A percentile compares a stretch with the other conserved stretches of the same genome.
Evolutionary conservation across 1,284 basidiomycete species (phyloP).

Genomic region (Agroathelia rolfsii): DNA sequence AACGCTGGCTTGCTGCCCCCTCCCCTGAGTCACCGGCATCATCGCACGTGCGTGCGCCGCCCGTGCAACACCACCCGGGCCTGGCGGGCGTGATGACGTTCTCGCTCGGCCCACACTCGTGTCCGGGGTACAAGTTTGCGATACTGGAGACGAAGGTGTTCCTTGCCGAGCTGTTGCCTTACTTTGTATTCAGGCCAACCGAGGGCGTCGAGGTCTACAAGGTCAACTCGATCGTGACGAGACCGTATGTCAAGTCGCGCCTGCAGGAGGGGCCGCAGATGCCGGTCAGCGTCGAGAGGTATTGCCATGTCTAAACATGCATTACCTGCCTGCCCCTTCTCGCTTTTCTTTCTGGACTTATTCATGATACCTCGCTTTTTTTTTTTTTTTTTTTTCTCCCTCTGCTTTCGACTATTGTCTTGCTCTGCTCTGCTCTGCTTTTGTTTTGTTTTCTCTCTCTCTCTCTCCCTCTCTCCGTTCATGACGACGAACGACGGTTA

Average conservation of each 20-base stretch:
- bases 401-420: no score
- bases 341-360: constrained; percentile 4
- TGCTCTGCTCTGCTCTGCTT: no score
- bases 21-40: constrained; percentile 30
- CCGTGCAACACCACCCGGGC: constrained; percentile 29
- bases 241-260: constrained; percentile 33
- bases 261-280: constrained; percentile 27
- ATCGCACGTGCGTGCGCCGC: constrained; percentile 34
- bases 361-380: no score
- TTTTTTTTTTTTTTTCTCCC: no score
- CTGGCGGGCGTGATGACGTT: constrained; percentile 44
- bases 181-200: constrained; percentile 33
- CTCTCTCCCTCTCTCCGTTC: no score
- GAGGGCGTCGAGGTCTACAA: constrained; percentile 30
- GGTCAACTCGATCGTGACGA: constrained; percentile 35
- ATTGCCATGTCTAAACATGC: no score
- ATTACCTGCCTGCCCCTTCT: neutral
- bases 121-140: constrained; percentile 36
- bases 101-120: constrained; percentile 39
- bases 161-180: constrained; percentile 32
- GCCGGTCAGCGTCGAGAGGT: constrained; percentile 27
- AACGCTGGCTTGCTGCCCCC: constrained; percentile 8
- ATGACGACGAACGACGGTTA: no score
- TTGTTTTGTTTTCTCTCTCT: no score
- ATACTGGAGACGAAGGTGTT: constrained; percentile 38